Evolutionary conservation across 163 green algal species (phyloP).

Genomic region (Volvox carteri): DNA sequence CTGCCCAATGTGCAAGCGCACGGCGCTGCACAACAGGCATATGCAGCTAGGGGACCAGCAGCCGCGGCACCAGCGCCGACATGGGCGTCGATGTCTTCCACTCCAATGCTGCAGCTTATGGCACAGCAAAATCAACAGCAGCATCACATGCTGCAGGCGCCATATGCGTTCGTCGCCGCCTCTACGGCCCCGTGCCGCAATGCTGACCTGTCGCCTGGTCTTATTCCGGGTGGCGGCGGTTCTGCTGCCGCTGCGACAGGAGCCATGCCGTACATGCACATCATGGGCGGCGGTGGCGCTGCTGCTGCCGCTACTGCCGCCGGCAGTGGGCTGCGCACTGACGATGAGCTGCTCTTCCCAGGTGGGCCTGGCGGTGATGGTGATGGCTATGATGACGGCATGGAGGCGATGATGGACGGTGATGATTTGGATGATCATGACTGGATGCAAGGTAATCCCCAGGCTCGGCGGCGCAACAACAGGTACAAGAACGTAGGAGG

Average conservation of each 20-base stretch:
- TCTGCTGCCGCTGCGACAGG: neutral
- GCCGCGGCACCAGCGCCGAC: neutral
- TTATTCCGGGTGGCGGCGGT: neutral
- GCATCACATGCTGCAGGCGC: neutral
- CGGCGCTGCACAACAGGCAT: neutral
- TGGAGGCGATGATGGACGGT: neutral
- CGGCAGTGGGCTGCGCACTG: neutral
- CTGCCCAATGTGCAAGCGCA: neutral
- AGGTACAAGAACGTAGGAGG: slow-evolving; percentile 12
- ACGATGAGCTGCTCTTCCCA: slow-evolving; percentile 2
- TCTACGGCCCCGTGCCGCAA: neutral
- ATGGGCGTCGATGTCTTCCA: neutral
- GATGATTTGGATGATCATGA: slow-evolving; percentile 17
- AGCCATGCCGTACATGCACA: neutral
- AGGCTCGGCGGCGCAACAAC: neutral
- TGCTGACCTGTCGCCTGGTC: neutral
- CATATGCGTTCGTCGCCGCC: neutral
- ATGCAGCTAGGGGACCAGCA: neutral
- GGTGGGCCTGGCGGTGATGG: neutral
- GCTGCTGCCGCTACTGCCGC: neutral
- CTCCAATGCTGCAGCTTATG: neutral
- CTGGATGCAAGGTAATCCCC: neutral
- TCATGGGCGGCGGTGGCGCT: neutral
- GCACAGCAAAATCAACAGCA: neutral
- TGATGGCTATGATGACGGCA: neutral